phyloP scores from a whole-genome alignment of 1,139 yeast genomes.

The Candida sp. region DNA sequence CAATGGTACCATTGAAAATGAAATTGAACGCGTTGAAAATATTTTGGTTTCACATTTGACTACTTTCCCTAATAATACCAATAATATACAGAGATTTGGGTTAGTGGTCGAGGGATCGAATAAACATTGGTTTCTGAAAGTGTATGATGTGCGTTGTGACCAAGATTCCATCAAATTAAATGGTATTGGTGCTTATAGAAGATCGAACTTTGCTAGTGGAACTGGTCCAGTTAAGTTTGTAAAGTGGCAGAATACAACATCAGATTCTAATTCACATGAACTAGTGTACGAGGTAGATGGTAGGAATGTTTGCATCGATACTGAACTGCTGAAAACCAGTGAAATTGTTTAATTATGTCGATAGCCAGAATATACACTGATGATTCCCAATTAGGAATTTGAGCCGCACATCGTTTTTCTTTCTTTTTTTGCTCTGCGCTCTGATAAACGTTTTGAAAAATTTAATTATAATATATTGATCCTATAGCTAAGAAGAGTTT shows the following conservation, averaged over 20 bases:
- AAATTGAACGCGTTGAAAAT: not conserved
- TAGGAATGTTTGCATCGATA: not conserved
- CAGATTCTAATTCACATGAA: not conserved
- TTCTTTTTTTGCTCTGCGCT: not conserved
- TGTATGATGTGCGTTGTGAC: not conserved
- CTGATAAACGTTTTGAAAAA: not conserved
- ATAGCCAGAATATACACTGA: not conserved
- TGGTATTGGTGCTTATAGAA: not conserved
- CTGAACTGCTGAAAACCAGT: not conserved
- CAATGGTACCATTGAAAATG: not conserved
- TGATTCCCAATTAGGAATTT: not conserved
- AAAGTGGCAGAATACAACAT: not conserved
- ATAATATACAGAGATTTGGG: not conserved
- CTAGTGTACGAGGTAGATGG: not conserved
- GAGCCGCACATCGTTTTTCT: not conserved
- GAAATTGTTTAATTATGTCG: not conserved
- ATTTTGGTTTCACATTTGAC: not conserved
- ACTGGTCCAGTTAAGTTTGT: not conserved
- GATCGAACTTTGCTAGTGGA: not conserved
- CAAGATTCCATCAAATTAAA: not conserved
- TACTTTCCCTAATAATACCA: not conserved
- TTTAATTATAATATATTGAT: not conserved
- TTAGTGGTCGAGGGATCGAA: not conserved
- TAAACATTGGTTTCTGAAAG: not conserved
- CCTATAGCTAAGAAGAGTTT: slow-evolving; percentile 1